Percentiles rank a stretch among this genome's conserved stretches.
phyloP scores from a whole-genome alignment of 1,284 basidiomycete species.

The Heterobasidion annosum region DNA sequence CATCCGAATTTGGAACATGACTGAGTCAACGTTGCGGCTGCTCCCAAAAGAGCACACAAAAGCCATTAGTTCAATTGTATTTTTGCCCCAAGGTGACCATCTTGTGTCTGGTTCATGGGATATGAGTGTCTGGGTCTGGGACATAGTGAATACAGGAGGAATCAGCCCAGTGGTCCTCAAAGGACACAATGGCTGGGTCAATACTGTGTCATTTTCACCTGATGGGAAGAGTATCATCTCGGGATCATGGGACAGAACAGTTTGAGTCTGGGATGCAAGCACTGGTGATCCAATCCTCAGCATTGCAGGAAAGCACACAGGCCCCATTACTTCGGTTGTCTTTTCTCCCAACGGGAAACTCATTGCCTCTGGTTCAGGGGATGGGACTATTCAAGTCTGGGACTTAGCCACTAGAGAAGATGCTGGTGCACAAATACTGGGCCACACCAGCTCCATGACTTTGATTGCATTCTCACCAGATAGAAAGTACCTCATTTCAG shows the following conservation, averaged over 20 bases:
- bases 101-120: too few relatives aligned
- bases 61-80: too few relatives aligned
- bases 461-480: conserved; percentile 5
- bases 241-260: conserved; percentile 18
- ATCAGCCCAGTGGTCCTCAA: too few relatives aligned
- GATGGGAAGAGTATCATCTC: conserved; percentile 17
- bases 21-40: too few relatives aligned
- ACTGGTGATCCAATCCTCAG: background rate
- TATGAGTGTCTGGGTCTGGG: too few relatives aligned
- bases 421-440: background rate
- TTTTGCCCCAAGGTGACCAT: too few relatives aligned
- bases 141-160: too few relatives aligned
- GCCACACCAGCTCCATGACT: background rate
- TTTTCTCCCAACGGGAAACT: background rate
- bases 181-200: background rate
- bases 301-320: background rate
- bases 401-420: background rate
- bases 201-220: conserved; percentile 18
- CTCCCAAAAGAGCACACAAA: too few relatives aligned
- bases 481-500: conserved; percentile 5
- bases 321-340: background rate
- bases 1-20: too few relatives aligned
- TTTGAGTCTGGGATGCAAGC: conserved; percentile 18
- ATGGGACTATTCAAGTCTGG: conserved; percentile 4
- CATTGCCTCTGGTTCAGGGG: conserved; percentile 4